Evolutionary conservation across 768 basidiomycete species (phyloP).

Genomic region (Trametes punicea): DNA sequence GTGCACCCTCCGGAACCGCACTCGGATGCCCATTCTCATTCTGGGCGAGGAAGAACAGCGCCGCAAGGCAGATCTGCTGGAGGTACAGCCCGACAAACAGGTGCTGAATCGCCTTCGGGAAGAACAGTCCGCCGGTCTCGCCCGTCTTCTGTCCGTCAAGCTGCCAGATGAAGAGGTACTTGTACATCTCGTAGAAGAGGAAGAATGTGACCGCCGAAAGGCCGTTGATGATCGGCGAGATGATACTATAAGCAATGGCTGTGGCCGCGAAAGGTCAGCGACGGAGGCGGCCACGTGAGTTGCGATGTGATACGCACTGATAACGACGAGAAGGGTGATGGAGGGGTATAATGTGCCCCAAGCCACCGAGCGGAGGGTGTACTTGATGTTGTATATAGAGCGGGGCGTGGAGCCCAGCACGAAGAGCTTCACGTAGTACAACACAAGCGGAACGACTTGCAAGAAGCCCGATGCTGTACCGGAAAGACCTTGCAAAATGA

Average conservation of each 20-base stretch:
- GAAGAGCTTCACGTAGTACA: constrained; percentile 91
- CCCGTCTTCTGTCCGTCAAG: constrained; percentile 62
- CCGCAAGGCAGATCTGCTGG: constrained; percentile 79
- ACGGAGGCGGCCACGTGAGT: neutral
- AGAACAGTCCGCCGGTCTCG: constrained; percentile 93
- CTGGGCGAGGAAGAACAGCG: constrained; percentile 85
- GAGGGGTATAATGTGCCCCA: constrained; percentile 79
- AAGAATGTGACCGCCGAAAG: constrained; percentile 81
- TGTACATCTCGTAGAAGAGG: constrained; percentile 79
- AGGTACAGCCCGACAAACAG: constrained; percentile 93
- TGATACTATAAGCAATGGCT: constrained; percentile 82
- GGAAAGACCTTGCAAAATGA: constrained; percentile 77
- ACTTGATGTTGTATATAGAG: constrained; percentile 81
- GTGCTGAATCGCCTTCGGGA: constrained; percentile 92
- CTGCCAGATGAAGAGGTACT: constrained; percentile 45
- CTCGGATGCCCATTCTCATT: constrained; percentile 49
- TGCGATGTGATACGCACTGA: constrained; percentile 47
- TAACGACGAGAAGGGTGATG: constrained; percentile 77
- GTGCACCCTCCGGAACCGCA: constrained; percentile 68
- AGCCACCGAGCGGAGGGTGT: constrained; percentile 56
- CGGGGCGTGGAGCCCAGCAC: constrained; percentile 88
- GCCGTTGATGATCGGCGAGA: constrained; percentile 92
- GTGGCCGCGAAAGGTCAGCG: constrained; percentile 2
- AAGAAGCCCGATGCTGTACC: constrained; percentile 80
- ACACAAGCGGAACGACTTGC: constrained; percentile 63